These are phyloP conservation scores for Pythium vanterpoolii DNA, from an alignment of 352 stramenopile species.

Conservation along the genomic window DNA sequence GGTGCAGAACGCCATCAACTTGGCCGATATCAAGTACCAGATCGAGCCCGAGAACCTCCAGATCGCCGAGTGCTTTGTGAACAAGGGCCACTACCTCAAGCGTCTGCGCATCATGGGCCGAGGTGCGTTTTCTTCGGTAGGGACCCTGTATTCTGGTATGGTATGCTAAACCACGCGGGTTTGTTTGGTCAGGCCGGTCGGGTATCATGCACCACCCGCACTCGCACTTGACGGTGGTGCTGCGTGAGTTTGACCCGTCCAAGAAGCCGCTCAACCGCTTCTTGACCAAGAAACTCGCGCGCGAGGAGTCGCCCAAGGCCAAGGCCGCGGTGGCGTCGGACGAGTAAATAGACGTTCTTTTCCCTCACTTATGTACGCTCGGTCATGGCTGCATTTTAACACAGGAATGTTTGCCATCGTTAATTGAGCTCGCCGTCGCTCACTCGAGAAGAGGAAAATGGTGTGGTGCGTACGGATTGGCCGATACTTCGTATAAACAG, in stretches of 20 bases:
- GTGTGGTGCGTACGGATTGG: too few relatives aligned
- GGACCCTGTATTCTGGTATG: background rate
- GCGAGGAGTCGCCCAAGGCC: slow-evolving; percentile 31
- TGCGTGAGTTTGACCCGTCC: slow-evolving; percentile 76
- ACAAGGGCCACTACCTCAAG: slow-evolving; percentile 83
- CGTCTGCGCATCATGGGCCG: slow-evolving; percentile 81
- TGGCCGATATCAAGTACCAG: slow-evolving; percentile 87
- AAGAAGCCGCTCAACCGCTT: slow-evolving; percentile 76
- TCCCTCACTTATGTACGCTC: background rate
- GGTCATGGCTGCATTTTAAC: background rate
- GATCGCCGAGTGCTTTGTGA: slow-evolving; percentile 83
- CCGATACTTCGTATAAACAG: too few relatives aligned
- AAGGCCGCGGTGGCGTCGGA: slow-evolving; percentile 28
- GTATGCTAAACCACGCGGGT: background rate
- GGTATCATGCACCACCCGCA: slow-evolving; percentile 84
- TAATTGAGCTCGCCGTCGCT: background rate
- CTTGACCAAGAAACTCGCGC: slow-evolving; percentile 69
- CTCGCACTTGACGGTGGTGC: slow-evolving; percentile 75
- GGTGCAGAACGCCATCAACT: slow-evolving; percentile 84
- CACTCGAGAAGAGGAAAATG: background rate
- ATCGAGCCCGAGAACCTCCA: slow-evolving; percentile 84
- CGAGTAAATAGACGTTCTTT: slow-evolving; percentile 33
- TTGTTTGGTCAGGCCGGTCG: slow-evolving; percentile 42
- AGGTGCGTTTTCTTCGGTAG: slow-evolving; percentile 41
- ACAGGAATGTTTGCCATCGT: background rate